These are phyloP conservation scores for Chlorella sp. DNA, from an alignment of 139 green algal species.

Conservation along the genomic window DNA sequence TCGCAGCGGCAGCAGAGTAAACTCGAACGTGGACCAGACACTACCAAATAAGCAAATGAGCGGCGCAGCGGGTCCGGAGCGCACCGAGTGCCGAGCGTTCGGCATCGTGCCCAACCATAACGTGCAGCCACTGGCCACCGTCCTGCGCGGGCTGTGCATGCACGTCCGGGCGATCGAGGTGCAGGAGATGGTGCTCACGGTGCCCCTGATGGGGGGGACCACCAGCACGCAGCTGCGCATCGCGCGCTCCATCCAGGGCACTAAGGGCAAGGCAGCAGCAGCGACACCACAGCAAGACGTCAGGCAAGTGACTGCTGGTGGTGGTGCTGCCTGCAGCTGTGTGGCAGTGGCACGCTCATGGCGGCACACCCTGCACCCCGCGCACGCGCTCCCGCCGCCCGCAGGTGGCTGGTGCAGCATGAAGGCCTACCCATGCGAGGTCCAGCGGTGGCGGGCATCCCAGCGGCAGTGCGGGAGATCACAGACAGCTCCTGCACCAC, in stretches of 20 bases:
- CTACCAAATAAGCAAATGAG: too few relatives aligned
- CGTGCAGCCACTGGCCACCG: not conserved
- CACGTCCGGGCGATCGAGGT: not conserved
- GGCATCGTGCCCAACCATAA: not conserved
- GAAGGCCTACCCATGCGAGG: slow-evolving; percentile 9
- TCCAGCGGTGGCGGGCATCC: not conserved
- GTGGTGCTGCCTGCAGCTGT: too few relatives aligned
- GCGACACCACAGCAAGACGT: not conserved
- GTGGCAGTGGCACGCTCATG: too few relatives aligned
- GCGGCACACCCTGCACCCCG: not conserved
- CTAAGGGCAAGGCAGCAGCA: not conserved
- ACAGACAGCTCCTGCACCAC: not conserved
- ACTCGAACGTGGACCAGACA: too few relatives aligned
- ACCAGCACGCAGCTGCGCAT: not conserved
- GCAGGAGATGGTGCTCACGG: not conserved
- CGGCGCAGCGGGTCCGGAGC: too few relatives aligned
- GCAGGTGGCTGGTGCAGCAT: slow-evolving; percentile 10
- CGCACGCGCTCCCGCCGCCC: not conserved
- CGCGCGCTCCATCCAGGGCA: not conserved
- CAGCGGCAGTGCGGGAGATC: slow-evolving; percentile 2
- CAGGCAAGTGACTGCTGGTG: too few relatives aligned
- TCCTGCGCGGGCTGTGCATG: slow-evolving; percentile 7
- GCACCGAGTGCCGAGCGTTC: slow-evolving; percentile 7
- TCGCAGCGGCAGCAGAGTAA: too few relatives aligned
- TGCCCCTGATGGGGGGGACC: not conserved